Evolutionary conservation across 2,329 filamentous ascomycete species (phyloP).

Genomic region (Paracorniculantispora psalliotae): DNA sequence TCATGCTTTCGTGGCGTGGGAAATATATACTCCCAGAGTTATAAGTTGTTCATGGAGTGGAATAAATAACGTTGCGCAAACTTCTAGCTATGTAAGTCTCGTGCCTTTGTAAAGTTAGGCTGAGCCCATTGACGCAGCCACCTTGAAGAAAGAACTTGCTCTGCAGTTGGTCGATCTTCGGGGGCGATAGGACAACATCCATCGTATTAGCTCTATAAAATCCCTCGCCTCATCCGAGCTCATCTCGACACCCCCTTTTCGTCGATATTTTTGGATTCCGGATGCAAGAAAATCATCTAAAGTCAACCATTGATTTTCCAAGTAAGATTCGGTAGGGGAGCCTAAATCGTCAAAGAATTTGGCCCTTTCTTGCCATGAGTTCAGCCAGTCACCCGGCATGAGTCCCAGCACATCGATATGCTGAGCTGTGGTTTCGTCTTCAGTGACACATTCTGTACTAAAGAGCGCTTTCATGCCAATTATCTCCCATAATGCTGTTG

Average conservation of each 20-base stretch:
- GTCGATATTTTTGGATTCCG: slow-evolving; percentile 8
- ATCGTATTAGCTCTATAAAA: slow-evolving; percentile 11
- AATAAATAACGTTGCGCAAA: too few species aligned
- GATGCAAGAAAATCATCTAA: slow-evolving; percentile 10
- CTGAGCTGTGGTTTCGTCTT: slow-evolving; percentile 18
- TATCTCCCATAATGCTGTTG: slow-evolving; percentile 31
- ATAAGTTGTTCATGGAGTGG: too few species aligned
- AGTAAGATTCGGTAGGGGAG: background rate
- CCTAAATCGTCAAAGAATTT: slow-evolving; percentile 20
- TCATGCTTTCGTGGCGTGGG: too few species aligned
- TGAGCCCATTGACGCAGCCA: background rate
- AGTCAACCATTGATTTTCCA: background rate
- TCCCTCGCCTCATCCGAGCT: slow-evolving; percentile 2
- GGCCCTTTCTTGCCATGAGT: slow-evolving; percentile 17
- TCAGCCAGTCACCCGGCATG: slow-evolving; percentile 21
- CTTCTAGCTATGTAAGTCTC: background rate
- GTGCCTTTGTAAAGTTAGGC: background rate
- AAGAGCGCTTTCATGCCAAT: slow-evolving; percentile 23
- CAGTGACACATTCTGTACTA: slow-evolving; percentile 14
- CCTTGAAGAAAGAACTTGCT: background rate
- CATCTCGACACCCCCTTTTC: background rate
- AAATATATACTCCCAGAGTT: too few species aligned
- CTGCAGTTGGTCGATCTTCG: slow-evolving; percentile 5
- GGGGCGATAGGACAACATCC: slow-evolving; percentile 13
- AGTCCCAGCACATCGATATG: slow-evolving; percentile 19